Evolutionary conservation across 192 early-diverging fungal species (phyloP).

Genomic region (Backusella liffmaniae): DNA sequence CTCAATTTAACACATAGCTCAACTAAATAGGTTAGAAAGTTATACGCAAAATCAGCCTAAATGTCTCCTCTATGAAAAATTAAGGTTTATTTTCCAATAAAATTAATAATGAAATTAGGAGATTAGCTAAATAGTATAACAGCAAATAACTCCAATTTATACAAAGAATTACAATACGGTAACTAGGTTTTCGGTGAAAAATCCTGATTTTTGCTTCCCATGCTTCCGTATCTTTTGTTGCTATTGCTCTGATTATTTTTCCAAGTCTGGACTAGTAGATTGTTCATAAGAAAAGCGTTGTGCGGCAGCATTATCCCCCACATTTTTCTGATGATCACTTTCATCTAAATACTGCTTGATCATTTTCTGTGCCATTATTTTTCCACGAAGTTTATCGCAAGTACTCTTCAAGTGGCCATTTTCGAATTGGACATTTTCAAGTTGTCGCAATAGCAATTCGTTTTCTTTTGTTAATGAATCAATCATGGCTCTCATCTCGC

Average conservation of each 20-base stretch:
- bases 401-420: conserved; percentile 41
- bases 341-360: conserved; percentile 39
- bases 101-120: neutral
- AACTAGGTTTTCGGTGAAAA: neutral
- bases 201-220: neutral
- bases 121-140: neutral
- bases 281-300: neutral
- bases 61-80: neutral
- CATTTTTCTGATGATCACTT: neutral
- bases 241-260: neutral
- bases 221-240: neutral
- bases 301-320: neutral
- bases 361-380: conserved; percentile 52
- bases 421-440: conserved; percentile 44
- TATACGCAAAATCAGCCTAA: neutral
- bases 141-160: neutral
- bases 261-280: neutral
- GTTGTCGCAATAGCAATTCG: conserved; percentile 40
- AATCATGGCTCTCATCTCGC: conserved; percentile 53
- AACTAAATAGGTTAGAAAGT: neutral
- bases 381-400: conserved; percentile 47
- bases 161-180: neutral
- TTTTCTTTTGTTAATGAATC: conserved; percentile 41
- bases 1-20: neutral
- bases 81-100: neutral